Conservation (phyloP, 2,329 filamentous ascomycete genomes). For the Microdochium trichocladiopsis region DNA sequence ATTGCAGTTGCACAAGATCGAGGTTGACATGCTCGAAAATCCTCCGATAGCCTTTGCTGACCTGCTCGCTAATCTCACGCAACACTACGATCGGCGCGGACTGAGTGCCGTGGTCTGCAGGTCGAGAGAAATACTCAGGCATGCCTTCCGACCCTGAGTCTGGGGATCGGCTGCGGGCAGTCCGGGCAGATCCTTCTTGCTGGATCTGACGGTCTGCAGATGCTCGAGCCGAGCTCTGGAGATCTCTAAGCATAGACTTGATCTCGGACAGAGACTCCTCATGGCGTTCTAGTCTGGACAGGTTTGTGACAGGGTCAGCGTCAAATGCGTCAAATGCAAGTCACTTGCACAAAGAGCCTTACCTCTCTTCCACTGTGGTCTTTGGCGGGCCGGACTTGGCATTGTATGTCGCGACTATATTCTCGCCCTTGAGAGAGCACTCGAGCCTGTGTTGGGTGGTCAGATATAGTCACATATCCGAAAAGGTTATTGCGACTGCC, state of each 20-base stretch:
- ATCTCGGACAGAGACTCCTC: conserved; percentile 17
- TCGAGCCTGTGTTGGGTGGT: background rate
- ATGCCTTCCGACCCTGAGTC: conserved; percentile 6
- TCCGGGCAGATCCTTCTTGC: background rate
- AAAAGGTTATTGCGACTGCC: too few species aligned
- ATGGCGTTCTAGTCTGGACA: conserved; percentile 14
- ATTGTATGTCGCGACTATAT: background rate
- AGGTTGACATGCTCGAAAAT: conserved; percentile 16
- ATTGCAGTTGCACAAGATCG: conserved; percentile 20
- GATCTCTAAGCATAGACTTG: conserved; percentile 13
- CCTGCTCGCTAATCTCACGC: conserved; percentile 20
- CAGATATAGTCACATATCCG: too few species aligned
- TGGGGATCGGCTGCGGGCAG: conserved; percentile 1
- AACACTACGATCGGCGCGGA: conserved; percentile 21
- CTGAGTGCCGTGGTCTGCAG: conserved; percentile 20
- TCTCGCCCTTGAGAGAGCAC: background rate
- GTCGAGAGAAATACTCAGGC: conserved; percentile 18
- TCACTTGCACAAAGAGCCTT: background rate
- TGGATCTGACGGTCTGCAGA: conserved; percentile 2
- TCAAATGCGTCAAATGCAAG: background rate
- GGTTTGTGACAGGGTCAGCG: background rate
- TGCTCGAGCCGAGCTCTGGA: conserved; percentile 5
- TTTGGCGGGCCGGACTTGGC: background rate
- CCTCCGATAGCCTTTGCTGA: conserved; percentile 16
- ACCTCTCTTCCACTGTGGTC: background rate